phyloP scores from a whole-genome alignment of 2,329 filamentous ascomycete species.

The Elsinoe australis region DNA sequence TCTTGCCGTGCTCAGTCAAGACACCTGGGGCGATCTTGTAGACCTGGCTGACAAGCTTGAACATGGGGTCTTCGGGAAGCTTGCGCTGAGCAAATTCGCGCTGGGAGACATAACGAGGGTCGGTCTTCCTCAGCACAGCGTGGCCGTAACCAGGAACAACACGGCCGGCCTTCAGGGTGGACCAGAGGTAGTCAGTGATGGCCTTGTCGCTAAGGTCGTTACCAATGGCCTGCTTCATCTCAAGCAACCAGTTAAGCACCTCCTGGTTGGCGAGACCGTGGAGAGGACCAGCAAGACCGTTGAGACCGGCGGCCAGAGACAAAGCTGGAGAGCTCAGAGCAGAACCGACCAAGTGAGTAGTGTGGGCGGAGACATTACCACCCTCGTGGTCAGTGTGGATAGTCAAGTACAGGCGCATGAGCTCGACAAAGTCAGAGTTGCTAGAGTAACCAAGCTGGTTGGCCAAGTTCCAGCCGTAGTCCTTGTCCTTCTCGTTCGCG shows the following conservation, averaged over 20 bases:
- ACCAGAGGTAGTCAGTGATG: conserved; percentile 98
- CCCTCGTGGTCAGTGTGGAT: conserved; percentile 99
- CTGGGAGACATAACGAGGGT: conserved; percentile 97
- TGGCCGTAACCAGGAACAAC: conserved; percentile 98
- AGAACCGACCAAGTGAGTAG: conserved; percentile 93
- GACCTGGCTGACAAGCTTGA: conserved; percentile 99
- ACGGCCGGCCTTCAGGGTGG: conserved; percentile 87
- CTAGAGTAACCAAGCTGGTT: conserved; percentile 96
- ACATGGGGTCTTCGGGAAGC: conserved; percentile 96
- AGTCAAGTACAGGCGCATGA: conserved; percentile 97
- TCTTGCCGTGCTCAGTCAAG: conserved; percentile 99
- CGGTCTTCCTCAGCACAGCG: conserved; percentile 98
- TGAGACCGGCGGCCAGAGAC: conserved; percentile 90
- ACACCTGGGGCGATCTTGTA: conserved; percentile 99
- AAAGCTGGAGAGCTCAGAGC: conserved; percentile 97
- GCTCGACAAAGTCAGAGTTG: conserved; percentile 95
- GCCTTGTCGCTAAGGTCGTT: conserved; percentile 92
- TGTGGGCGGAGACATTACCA: conserved; percentile 97
- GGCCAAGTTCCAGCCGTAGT: conserved; percentile 98
- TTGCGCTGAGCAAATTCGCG: conserved; percentile 92
- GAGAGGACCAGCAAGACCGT: conserved; percentile 95
- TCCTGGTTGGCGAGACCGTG: conserved; percentile 99
- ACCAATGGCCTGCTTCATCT: conserved; percentile 95
- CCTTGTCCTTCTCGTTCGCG: conserved; percentile 94
- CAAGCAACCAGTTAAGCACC: conserved; percentile 95